phyloP scores from a whole-genome alignment of 2,329 filamentous ascomycete species.

The Bipolaris bicolor region DNA sequence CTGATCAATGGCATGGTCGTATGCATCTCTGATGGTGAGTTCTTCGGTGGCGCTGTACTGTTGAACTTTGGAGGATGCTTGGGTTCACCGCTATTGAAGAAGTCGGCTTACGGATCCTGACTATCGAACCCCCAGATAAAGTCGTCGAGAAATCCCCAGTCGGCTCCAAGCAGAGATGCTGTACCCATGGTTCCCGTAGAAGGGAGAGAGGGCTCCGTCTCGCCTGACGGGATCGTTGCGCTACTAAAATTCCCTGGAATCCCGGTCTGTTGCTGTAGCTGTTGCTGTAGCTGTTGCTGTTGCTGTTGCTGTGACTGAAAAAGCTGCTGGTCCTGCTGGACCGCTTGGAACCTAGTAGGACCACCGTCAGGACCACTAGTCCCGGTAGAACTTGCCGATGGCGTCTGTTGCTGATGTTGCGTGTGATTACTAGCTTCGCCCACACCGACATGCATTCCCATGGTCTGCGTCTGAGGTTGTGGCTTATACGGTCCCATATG shows the following conservation, averaged over 20 bases:
- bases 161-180: neutral
- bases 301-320: neutral
- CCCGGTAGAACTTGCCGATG: neutral
- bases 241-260: neutral
- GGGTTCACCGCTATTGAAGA: neutral
- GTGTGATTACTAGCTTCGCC: neutral
- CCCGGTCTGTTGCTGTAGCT: neutral
- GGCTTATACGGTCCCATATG: neutral
- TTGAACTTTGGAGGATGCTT: neutral
- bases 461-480: neutral
- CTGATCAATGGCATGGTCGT: neutral
- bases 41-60: neutral
- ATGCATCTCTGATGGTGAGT: neutral
- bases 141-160: constrained; percentile 1
- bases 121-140: neutral
- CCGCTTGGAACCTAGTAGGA: neutral
- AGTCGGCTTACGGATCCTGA: neutral
- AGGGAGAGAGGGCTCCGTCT: neutral
- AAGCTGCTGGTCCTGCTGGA: neutral
- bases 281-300: neutral
- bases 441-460: neutral
- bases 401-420: neutral
- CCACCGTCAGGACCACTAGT: neutral
- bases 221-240: neutral
- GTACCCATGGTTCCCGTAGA: neutral